Base-by-base conservation (phyloP, 164 flowering plant species). In the Annona squamosa region DNA sequence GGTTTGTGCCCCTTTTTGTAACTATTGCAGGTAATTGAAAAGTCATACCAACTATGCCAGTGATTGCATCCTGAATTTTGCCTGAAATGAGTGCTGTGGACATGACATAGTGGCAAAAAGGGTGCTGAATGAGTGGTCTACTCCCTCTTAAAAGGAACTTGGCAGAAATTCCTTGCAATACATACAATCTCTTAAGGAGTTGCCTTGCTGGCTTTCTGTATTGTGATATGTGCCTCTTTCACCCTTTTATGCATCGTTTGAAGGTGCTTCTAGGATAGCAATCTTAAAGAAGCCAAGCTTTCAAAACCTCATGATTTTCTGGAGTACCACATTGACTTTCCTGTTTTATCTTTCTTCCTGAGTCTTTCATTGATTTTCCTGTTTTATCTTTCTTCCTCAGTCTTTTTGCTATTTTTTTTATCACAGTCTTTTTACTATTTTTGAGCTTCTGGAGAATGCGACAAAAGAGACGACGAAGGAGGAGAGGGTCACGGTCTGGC, bases 1-100 rank as follows among this genome's bases (percentile, higher is more conserved):
- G 99, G 98, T 81, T 96, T 72, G 70, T 89, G 56, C 98, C 97
- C 73, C 83, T 86, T 44, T 70, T 86, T 46, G 77, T 91, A 77
- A 87, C 92, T 4, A 37, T 84, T 66, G 80, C 82, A 73, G 98
- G 99, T 93, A 71, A 78, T 87, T 82, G 69, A 64, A 65, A 66
- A 42, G 59, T 10, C 59, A 9, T 16, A 52, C 59, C 13, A 10
- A 16, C 59, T 16, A 10, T 7, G 13, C 59, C 59, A 10, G 13
- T 52, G 59, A 52, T 26, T 26, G 37, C 59, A 52, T 16, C 59
- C 59, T 9, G 59, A 52, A 16, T 16, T 52, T 2, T 52, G 59
- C 59, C 9, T 52, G 59, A 52, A 9, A 16, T 12, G 59, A 16
- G 10, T 16, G 13, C 59, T 16, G 13, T 52, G 59, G 9, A 52